Evolutionary conservation across 1,139 yeast genomes (phyloP), one percentile per base, ranked within the genome.

Genomic region (Eremothecium cymbalariae): DNA sequence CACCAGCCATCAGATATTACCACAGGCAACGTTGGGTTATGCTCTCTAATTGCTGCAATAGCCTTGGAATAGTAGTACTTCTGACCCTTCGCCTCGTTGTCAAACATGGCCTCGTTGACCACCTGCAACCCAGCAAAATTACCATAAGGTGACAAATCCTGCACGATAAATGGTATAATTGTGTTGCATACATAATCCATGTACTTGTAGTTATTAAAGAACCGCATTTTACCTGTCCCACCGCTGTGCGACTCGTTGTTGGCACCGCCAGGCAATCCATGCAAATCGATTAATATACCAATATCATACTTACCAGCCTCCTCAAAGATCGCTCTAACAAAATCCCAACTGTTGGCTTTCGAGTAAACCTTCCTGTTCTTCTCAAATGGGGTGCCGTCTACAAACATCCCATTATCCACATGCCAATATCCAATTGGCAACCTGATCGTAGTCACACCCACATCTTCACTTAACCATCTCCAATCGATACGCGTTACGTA

Each of bases 1-100:
- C 86, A 79, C 97, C 97, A 90, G 3, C 95, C 95, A 55, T 90
- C 97, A 2, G 95, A 83, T 33, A 90, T 81, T 12, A 82, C 63
- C 6, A 90, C 65, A 0, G 95, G 95, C 18, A 85, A 59, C 3
- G 61, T 61, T 0, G 55, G 37, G 50, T 84, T 81, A 8, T 65
- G 63, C 17, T 61, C 57, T 27, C 93, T 67, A 30, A 88, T 77
- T 37, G 70, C 68, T 27, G 67, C 64, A 25, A 77, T 62, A 0
- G 94, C 94, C 13, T 72, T 72, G n/a, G 68, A 54, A 53, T 88
- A 88, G 57, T 79, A 90, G 6, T 64, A 52, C 39, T 67, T 63
- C 50, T 80, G 85, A 24, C 60, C 62, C 27, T 61, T 59, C 1
- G 74, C 72, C 30, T 68, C 65, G 31, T 71, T 60, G 38, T 68